A percentile compares a stretch with the other conserved stretches of the same genome.
Conservation (phyloP, 2,329 filamentous ascomycete genomes). For the Aspergillus sp. region DNA sequence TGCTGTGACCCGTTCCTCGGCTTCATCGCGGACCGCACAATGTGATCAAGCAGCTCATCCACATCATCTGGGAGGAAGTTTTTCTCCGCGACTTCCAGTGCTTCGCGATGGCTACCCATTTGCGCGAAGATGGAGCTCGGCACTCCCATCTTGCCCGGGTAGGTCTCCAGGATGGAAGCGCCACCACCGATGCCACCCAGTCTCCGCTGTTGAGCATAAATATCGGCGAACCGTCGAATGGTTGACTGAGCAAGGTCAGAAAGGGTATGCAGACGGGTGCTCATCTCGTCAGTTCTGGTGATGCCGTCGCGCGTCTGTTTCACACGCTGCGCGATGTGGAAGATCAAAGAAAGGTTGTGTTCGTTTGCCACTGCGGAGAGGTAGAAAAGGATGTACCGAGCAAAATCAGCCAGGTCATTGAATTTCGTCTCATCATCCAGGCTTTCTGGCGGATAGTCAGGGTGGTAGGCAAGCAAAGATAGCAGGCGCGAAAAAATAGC, state of each 20-base stretch:
- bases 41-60: constrained; percentile 71
- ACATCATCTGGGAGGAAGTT: constrained; percentile 76
- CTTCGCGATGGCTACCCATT: constrained; percentile 72
- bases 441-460: constrained; percentile 64
- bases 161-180: constrained; percentile 68
- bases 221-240: constrained; percentile 81
- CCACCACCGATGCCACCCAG: constrained; percentile 36
- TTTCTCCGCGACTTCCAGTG: constrained; percentile 82
- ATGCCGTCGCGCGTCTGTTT: constrained; percentile 87
- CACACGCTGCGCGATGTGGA: constrained; percentile 85
- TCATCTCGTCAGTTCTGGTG: constrained; percentile 48
- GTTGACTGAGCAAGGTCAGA: constrained; percentile 82
- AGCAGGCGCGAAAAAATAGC: constrained; percentile 76
- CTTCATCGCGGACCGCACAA: constrained; percentile 70
- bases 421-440: constrained; percentile 45
- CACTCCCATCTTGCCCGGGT: constrained; percentile 74
- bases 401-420: constrained; percentile 70
- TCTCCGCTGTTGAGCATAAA: constrained; percentile 67
- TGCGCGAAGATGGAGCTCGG: constrained; percentile 75
- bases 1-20: constrained; percentile 42
- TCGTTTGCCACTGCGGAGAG: constrained; percentile 78
- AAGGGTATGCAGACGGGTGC: constrained; percentile 69
- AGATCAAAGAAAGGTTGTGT: constrained; percentile 82
- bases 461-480: constrained; percentile 87
- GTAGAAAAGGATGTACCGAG: constrained; percentile 87